phyloP scores from a whole-genome alignment of 768 basidiomycete species.

The Lactarius indigo region DNA sequence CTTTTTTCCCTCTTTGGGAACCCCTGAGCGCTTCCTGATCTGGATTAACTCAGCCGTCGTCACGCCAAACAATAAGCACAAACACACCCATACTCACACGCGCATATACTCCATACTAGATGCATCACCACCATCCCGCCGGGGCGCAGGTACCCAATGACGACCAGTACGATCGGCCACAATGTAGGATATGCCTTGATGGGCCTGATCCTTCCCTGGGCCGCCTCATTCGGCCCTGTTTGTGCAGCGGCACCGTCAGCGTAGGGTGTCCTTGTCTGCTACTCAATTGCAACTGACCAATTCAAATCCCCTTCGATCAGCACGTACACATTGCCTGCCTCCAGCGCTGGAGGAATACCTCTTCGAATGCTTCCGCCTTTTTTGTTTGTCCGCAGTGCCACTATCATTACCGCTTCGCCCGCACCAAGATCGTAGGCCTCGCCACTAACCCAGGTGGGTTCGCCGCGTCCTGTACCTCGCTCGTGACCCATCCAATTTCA shows the following conservation, averaged over 20 bases:
- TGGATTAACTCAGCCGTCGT: neutral
- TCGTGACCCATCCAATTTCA: neutral
- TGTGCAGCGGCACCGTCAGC: constrained; percentile 76
- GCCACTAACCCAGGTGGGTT: constrained; percentile 77
- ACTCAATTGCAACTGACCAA: constrained; percentile 11
- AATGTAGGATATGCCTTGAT: constrained; percentile 84
- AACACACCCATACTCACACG: neutral
- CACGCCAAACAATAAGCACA: neutral
- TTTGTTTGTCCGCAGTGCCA: constrained; percentile 78
- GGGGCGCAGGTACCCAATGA: constrained; percentile 4
- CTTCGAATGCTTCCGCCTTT: constrained; percentile 62
- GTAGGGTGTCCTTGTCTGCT: constrained; percentile 34
- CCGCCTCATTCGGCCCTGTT: constrained; percentile 76
- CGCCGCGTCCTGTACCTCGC: constrained; percentile 1
- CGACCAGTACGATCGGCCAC: constrained; percentile 41
- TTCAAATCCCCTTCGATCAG: constrained; percentile 35
- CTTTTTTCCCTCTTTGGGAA: neutral
- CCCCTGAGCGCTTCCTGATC: neutral
- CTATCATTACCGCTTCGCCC: constrained; percentile 72
- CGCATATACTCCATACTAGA: neutral
- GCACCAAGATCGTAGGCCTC: constrained; percentile 65
- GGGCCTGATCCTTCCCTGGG: constrained; percentile 64
- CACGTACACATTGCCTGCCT: constrained; percentile 79
- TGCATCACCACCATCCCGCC: neutral
- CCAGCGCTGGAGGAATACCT: constrained; percentile 66